Evolutionary conservation across 371 early-diverging fungal species (phyloP).

Genomic region (Mucor circinelloides): DNA sequence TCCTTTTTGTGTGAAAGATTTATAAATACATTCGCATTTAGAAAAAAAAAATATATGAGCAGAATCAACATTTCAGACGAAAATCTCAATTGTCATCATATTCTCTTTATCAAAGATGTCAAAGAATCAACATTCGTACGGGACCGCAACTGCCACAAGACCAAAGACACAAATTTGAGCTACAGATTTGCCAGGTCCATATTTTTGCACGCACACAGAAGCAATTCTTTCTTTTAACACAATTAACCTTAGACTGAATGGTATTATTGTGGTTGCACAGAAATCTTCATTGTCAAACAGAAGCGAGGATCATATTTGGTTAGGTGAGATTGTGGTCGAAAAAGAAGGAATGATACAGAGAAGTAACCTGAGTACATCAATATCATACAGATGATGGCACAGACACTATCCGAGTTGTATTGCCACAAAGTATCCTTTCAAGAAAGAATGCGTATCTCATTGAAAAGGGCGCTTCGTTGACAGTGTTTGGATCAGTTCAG

Average conservation of each 20-base stretch:
- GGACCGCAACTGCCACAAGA: slow-evolving; percentile 1
- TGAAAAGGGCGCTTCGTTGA: not conserved
- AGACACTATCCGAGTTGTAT: slow-evolving; percentile 9
- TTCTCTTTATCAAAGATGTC: slow-evolving; percentile 22
- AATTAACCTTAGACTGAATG: slow-evolving; percentile 19
- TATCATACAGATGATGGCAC: slow-evolving; percentile 26
- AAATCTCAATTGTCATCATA: slow-evolving; percentile 22
- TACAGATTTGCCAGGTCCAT: slow-evolving; percentile 21
- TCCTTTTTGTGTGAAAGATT: slow-evolving; percentile 12
- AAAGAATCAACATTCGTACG: not conserved
- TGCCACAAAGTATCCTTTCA: not conserved
- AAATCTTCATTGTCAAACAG: slow-evolving; percentile 3
- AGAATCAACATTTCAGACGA: slow-evolving; percentile 11
- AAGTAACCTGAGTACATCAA: not conserved
- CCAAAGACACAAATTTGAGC: not conserved
- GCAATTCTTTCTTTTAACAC: not conserved
- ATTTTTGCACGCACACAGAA: not conserved
- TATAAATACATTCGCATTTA: not conserved
- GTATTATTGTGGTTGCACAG: slow-evolving; percentile 17
- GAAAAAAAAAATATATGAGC: slow-evolving; percentile 1
- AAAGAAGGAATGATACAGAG: not conserved
- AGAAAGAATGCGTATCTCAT: not conserved
- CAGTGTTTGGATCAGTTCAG: slow-evolving; percentile 19
- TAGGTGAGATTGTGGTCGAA: slow-evolving; percentile 12
- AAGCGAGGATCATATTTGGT: slow-evolving; percentile 14